Conservation (phyloP, 2,329 filamentous ascomycete species). For the Ophiostoma angusticollis region DNA sequence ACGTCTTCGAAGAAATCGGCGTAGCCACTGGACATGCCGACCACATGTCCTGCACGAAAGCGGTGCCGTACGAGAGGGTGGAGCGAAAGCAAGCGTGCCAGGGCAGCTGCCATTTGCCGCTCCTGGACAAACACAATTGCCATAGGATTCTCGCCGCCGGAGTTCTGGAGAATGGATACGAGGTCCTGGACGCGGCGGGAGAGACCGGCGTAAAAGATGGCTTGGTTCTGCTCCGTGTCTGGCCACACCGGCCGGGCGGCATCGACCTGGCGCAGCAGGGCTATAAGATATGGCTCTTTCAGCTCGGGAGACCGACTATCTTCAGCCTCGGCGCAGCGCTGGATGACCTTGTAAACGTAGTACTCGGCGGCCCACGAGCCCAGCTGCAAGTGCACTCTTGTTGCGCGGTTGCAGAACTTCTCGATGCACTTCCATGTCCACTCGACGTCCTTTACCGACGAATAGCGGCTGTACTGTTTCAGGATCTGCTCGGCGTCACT, state of each 20-base stretch:
- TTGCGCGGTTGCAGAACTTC: slow-evolving; percentile 36
- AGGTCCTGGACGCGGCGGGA: slow-evolving; percentile 47
- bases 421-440: slow-evolving; percentile 33
- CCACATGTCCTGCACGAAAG: slow-evolving; percentile 40
- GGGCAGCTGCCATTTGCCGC: slow-evolving; percentile 44
- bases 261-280: slow-evolving; percentile 24
- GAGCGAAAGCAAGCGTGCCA: slow-evolving; percentile 42
- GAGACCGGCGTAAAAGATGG: slow-evolving; percentile 1
- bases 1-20: slow-evolving; percentile 15
- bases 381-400: slow-evolving; percentile 41
- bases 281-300: slow-evolving; percentile 44
- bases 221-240: background rate
- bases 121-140: slow-evolving; percentile 59
- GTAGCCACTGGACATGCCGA: slow-evolving; percentile 26
- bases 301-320: slow-evolving; percentile 13
- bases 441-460: background rate
- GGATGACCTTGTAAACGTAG: slow-evolving; percentile 43
- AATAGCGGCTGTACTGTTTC: background rate
- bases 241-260: slow-evolving; percentile 1
- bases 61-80: slow-evolving; percentile 34
- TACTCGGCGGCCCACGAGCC: slow-evolving; percentile 58
- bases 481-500: background rate
- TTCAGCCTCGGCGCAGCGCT: slow-evolving; percentile 8
- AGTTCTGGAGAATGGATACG: slow-evolving; percentile 34
- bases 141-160: slow-evolving; percentile 27